These are phyloP conservation scores for Colletotrichum coccodes DNA, from an alignment of 2,329 filamentous ascomycete species.

Conservation along the genomic window DNA sequence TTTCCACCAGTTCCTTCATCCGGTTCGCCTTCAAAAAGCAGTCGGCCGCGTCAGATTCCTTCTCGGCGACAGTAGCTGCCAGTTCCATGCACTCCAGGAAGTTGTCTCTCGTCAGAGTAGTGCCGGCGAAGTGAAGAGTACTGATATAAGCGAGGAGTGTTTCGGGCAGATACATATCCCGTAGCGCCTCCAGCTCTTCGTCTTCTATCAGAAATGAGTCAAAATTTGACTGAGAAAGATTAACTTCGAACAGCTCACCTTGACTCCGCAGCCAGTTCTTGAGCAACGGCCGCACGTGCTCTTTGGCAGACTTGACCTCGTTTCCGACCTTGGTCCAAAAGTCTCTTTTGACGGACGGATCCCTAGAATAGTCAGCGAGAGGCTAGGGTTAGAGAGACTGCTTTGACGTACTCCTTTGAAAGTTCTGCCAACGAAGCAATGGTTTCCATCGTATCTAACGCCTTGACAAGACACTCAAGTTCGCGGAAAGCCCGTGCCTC, in stretches of 20 bases:
- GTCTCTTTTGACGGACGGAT: slow-evolving; percentile 51
- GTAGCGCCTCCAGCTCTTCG: slow-evolving; percentile 70
- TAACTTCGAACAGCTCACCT: slow-evolving; percentile 54
- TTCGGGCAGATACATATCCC: slow-evolving; percentile 86
- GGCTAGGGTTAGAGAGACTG: not conserved
- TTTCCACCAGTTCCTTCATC: slow-evolving; percentile 80
- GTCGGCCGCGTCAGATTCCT: slow-evolving; percentile 72
- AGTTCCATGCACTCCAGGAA: slow-evolving; percentile 90
- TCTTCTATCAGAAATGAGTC: slow-evolving; percentile 11
- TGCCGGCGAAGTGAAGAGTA: slow-evolving; percentile 82
- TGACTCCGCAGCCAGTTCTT: slow-evolving; percentile 70
- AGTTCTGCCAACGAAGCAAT: slow-evolving; percentile 67
- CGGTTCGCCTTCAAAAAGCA: slow-evolving; percentile 72
- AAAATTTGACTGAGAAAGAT: not conserved
- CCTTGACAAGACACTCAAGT: slow-evolving; percentile 73
- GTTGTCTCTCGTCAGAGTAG: slow-evolving; percentile 77
- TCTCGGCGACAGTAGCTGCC: slow-evolving; percentile 77
- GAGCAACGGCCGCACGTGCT: slow-evolving; percentile 69
- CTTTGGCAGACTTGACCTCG: slow-evolving; percentile 64
- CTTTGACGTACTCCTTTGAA: slow-evolving; percentile 58
- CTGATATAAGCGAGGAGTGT: slow-evolving; percentile 85
- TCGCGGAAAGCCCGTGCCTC: slow-evolving; percentile 74
- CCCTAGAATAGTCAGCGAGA: slow-evolving; percentile 44
- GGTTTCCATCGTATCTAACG: slow-evolving; percentile 75
- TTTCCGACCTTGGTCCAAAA: slow-evolving; percentile 65